A percentile compares a stretch with the other conserved stretches of the same genome.
Evolutionary conservation across 352 stramenopile species (phyloP).

Genomic region (Thalassiosira mediterranea): DNA sequence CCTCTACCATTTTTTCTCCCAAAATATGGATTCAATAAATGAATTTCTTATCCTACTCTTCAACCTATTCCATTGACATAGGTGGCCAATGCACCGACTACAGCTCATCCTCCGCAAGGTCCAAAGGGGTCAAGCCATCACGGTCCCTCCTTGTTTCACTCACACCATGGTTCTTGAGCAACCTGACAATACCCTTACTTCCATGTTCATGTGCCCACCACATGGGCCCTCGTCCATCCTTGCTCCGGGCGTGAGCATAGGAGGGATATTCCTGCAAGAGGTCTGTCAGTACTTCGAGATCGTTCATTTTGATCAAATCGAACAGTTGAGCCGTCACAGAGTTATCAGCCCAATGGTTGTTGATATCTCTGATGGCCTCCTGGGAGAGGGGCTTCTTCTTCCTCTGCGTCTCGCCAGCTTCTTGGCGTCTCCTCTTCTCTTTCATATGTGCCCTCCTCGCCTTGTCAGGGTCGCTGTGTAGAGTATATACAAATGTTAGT

Average conservation of each 20-base stretch:
- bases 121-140: conserved; percentile 69
- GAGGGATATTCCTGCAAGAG: conserved; percentile 42
- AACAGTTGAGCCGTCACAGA: conserved; percentile 57
- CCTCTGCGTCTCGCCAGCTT: background rate
- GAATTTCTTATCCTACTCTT: background rate
- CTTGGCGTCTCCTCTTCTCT: conserved; percentile 34
- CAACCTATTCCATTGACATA: background rate
- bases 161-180: conserved; percentile 74
- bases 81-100: too few relatives aligned
- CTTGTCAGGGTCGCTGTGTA: conserved; percentile 69
- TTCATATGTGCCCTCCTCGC: conserved; percentile 35
- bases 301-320: conserved; percentile 45
- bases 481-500: too few relatives aligned
- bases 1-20: too few relatives aligned
- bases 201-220: conserved; percentile 84
- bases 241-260: conserved; percentile 66
- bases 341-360: conserved; percentile 62
- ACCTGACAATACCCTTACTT: conserved; percentile 60
- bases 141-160: conserved; percentile 69
- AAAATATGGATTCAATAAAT: background rate
- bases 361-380: conserved; percentile 57
- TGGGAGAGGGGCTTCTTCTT: conserved; percentile 30
- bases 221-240: conserved; percentile 83
- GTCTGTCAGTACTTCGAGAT: conserved; percentile 41
- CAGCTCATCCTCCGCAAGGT: conserved; percentile 53